phyloP scores from a whole-genome alignment of 1,139 yeast genomes.

The Candida labiduridarum region DNA sequence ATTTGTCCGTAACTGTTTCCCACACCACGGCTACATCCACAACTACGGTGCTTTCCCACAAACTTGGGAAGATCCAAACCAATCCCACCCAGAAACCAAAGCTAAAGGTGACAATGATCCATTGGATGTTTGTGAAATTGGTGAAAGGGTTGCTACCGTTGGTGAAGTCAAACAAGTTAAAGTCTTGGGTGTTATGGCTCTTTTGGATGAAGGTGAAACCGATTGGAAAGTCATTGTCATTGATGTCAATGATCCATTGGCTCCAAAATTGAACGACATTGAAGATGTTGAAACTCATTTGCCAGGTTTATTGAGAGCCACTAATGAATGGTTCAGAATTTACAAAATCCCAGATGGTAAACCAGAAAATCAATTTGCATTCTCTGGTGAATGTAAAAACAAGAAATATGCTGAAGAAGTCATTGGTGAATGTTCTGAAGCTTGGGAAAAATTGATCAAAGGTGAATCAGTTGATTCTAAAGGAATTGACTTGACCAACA shows the following conservation, averaged over 20 bases:
- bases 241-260: conserved; percentile 79
- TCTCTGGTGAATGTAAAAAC: conserved; percentile 77
- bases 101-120: conserved; percentile 96
- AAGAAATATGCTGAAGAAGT: conserved; percentile 70
- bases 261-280: conserved; percentile 71
- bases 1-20: conserved; percentile 89
- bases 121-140: conserved; percentile 93
- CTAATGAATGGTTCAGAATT: conserved; percentile 92
- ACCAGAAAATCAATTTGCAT: conserved; percentile 84
- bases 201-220: conserved; percentile 95
- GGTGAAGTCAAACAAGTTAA: conserved; percentile 85
- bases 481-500: conserved; percentile 68
- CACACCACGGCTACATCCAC: conserved; percentile 94
- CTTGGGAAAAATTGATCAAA: conserved; percentile 71
- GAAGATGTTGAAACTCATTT: conserved; percentile 79
- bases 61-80: conserved; percentile 86
- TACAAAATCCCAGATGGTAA: conserved; percentile 96
- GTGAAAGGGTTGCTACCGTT: conserved; percentile 65
- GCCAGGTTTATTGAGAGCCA: conserved; percentile 84
- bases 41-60: conserved; percentile 99
- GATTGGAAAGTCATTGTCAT: conserved; percentile 96
- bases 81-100: conserved; percentile 70
- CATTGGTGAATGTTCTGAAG: conserved; percentile 72
- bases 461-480: conserved; percentile 53
- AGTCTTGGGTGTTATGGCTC: conserved; percentile 89